phyloP scores from a whole-genome alignment of 306 rosid genomes.

The Comarum palustre region DNA sequence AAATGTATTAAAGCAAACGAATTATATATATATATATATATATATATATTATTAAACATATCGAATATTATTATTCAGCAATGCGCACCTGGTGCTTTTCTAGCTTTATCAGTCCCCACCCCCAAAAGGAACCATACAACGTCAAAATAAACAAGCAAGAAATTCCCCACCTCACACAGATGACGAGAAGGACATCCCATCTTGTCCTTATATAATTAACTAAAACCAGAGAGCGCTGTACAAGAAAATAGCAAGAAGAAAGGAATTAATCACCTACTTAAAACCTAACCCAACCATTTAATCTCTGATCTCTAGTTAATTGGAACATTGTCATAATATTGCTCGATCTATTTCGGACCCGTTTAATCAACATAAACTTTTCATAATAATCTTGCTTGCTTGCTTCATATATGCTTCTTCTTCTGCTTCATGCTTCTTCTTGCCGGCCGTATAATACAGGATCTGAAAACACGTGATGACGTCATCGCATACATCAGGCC shows the following conservation, averaged over 20 bases:
- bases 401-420: too few relatives aligned
- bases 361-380: background rate
- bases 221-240: slow-evolving; percentile 20
- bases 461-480: background rate
- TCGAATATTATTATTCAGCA: slow-evolving; percentile 1
- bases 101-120: slow-evolving; percentile 28
- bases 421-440: too few relatives aligned
- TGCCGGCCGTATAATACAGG: slow-evolving; percentile 11
- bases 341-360: slow-evolving; percentile 18
- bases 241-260: slow-evolving; percentile 18
- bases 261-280: slow-evolving; percentile 39
- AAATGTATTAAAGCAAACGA: background rate
- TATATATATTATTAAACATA: background rate
- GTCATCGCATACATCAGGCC: slow-evolving; percentile 38
- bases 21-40: background rate
- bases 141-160: slow-evolving; percentile 30
- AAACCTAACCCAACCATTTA: slow-evolving; percentile 18
- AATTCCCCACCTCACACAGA: slow-evolving; percentile 18
- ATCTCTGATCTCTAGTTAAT: background rate
- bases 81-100: slow-evolving; percentile 41
- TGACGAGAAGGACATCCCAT: slow-evolving; percentile 34
- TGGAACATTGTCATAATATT: background rate
- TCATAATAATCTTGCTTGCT: background rate
- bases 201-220: slow-evolving; percentile 13
- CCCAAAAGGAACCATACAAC: slow-evolving; percentile 32